Evolutionary conservation across 108 stramenopile genomes (phyloP).

Genomic region (Schizochytrium sp.): DNA sequence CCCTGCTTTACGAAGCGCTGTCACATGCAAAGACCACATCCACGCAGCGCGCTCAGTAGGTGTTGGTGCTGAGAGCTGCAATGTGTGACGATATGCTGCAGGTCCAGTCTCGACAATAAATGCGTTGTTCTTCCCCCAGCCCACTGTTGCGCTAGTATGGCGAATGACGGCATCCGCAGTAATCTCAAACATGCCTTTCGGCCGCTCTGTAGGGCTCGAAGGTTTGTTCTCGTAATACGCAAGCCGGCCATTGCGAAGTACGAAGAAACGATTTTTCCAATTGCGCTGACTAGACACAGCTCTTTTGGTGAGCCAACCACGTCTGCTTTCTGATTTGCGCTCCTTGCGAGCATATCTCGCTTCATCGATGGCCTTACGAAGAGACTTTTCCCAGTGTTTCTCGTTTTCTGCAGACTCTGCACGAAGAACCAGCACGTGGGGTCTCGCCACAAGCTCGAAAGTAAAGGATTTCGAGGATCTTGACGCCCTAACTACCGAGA

Average conservation of each 20-base stretch:
- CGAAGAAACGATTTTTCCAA: slow-evolving; percentile 31
- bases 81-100: background rate
- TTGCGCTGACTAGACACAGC: slow-evolving; percentile 21
- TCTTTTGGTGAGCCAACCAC: slow-evolving; percentile 50
- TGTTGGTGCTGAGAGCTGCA: background rate
- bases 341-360: background rate
- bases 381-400: background rate
- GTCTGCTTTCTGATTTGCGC: background rate
- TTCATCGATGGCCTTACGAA: slow-evolving; percentile 12
- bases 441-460: slow-evolving; percentile 35
- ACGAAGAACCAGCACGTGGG: background rate
- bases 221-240: slow-evolving; percentile 52
- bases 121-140: slow-evolving; percentile 4
- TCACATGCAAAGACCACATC: slow-evolving; percentile 12
- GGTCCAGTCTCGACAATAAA: slow-evolving; percentile 7
- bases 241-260: slow-evolving; percentile 39
- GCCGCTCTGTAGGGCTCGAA: background rate
- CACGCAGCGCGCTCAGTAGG: slow-evolving; percentile 28
- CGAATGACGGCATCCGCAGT: background rate
- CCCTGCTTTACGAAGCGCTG: background rate
- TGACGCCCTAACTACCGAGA: slow-evolving; percentile 14
- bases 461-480: background rate
- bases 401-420: slow-evolving; percentile 13
- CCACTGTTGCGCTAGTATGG: background rate
- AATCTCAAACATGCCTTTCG: slow-evolving; percentile 56